These are phyloP conservation scores for Pseudogymnoascus pannorum DNA, from an alignment of 2,329 filamentous ascomycete genomes.

Conservation along the genomic window DNA sequence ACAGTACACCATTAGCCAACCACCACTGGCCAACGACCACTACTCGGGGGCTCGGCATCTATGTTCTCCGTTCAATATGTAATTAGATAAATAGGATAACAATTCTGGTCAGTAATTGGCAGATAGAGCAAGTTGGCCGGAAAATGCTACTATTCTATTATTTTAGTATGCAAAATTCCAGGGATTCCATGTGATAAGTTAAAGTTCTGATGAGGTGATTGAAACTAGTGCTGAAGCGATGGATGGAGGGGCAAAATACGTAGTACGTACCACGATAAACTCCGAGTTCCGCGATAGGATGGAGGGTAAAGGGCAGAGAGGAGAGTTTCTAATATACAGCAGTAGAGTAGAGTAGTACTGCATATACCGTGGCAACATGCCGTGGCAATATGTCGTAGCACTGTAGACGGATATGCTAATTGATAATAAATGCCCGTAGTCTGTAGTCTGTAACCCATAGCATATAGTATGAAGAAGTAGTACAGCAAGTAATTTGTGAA, in stretches of 20 bases:
- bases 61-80: slow-evolving; percentile 1
- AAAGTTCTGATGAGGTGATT: slow-evolving; percentile 3
- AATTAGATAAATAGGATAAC: not conserved
- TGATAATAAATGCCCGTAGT: not conserved
- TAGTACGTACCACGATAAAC: not conserved
- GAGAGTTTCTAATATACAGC: too few relatives aligned
- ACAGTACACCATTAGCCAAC: not conserved
- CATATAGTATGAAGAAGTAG: not conserved
- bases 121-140: not conserved
- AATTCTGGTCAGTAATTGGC: not conserved
- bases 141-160: not conserved
- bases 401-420: not conserved
- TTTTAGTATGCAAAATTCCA: not conserved
- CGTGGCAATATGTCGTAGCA: not conserved
- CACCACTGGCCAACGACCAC: not conserved
- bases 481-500: too few relatives aligned
- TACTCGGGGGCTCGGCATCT: not conserved
- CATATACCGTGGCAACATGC: not conserved
- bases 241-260: not conserved
- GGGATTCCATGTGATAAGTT: slow-evolving; percentile 7
- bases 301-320: too few relatives aligned
- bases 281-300: slow-evolving; percentile 5
- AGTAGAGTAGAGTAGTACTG: too few relatives aligned
- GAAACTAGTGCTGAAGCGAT: not conserved
- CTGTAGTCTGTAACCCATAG: not conserved